phyloP scores from a whole-genome alignment of 768 basidiomycete species.

The Mycena rosella region DNA sequence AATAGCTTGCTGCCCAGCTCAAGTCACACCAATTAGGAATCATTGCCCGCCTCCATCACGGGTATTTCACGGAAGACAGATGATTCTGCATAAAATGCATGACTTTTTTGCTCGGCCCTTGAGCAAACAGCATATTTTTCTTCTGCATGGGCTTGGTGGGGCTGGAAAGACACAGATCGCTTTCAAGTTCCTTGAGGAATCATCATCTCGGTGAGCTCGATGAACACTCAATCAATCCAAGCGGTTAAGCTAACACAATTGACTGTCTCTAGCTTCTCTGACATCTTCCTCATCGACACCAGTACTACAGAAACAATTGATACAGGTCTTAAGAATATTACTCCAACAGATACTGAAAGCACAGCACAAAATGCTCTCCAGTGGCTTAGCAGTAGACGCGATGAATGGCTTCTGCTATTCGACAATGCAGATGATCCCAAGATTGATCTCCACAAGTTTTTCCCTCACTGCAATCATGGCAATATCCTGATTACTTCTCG shows the following conservation, averaged over 20 bases:
- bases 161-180: conserved; percentile 1
- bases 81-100: background rate
- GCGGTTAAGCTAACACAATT: too few species aligned
- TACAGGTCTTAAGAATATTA: background rate
- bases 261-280: background rate
- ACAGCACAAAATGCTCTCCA: background rate
- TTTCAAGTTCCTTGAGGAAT: background rate
- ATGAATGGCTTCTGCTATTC: background rate
- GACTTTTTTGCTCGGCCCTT: background rate
- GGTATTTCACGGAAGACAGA: background rate
- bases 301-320: background rate
- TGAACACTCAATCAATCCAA: too few species aligned
- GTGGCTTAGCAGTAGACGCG: background rate
- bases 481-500: background rate
- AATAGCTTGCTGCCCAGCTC: background rate
- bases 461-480: background rate
- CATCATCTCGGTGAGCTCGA: background rate
- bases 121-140: background rate
- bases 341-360: background rate
- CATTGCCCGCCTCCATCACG: background rate
- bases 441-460: background rate
- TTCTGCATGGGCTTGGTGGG: background rate
- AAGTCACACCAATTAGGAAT: background rate
- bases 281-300: background rate
- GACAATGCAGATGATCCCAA: background rate